Evolutionary conservation across 495 filamentous ascomycete genomes (phyloP), one percentile per base, ranked within the genome.

Genomic region (Podospora pseudopauciseta): DNA sequence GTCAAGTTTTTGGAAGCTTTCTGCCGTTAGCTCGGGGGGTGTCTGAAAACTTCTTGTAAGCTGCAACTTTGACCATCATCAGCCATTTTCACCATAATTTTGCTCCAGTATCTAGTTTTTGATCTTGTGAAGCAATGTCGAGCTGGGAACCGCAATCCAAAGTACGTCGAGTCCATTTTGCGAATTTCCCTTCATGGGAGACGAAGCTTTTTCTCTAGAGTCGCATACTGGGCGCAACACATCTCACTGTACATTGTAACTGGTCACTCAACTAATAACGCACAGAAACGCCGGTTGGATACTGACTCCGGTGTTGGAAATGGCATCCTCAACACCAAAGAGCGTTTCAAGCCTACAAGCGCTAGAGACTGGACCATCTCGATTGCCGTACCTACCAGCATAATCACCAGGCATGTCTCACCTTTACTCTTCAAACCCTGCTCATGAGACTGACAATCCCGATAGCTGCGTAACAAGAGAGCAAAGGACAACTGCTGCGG

Each of bases 401-500:
- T 84, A 6, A 77, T 84, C 60, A 76, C 80, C 59, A 79, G 80
- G 87, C 87, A 73, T 68, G 79, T 72, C 27, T 16, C 20, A 11
- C 5, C 19, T 34, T 16, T 30, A 71, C 70, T 68, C 59, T 66
- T 18, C 7, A 23, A 16, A 34, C 4, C 13, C 9, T 49, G 39
- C 15, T 6, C 39, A 49, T 49, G 9, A 11, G 3, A 9, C 39
- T 49, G 13, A 49, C 39, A 6, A 16, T 13, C 13, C 2, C 39
- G 39, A 16, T 59, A 83, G 81, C 60, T 81, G 80, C 63, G 74
- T 77, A 11, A 81, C 88, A 20, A 86, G 86, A 60, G 89, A 92
- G 57, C 87, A 89, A 66, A 88, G 89, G 72, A 88, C 87, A 9
- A 77, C 80, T 27, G 80, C 91, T 54, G 88, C 87, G 4, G 87